Conservation (phyloP, 2,329 filamentous ascomycete genomes). For the Teratosphaeria zuluensis region DNA sequence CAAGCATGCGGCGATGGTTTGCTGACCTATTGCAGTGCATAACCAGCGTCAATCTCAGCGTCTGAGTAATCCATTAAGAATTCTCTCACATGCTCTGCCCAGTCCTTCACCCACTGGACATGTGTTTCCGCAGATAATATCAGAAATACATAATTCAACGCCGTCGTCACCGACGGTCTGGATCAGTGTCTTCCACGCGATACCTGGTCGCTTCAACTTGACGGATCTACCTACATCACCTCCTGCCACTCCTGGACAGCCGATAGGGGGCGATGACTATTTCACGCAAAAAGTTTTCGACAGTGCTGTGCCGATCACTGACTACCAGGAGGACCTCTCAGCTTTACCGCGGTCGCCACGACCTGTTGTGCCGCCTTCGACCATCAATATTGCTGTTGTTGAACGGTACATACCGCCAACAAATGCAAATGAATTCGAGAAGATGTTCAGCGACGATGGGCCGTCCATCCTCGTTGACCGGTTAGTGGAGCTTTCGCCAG, state of each 20-base stretch:
- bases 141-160: constrained; percentile 44
- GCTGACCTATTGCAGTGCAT: background rate
- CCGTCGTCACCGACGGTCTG: constrained; percentile 43
- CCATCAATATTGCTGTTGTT: constrained; percentile 51
- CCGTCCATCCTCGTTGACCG: constrained; percentile 52
- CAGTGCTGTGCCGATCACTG: constrained; percentile 49
- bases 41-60: constrained; percentile 22
- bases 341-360: constrained; percentile 43
- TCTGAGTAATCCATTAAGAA: constrained; percentile 37
- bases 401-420: constrained; percentile 58
- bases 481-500: constrained; percentile 47
- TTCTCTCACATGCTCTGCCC: constrained; percentile 52
- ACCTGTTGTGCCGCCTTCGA: constrained; percentile 50
- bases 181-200: constrained; percentile 56
- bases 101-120: constrained; percentile 37
- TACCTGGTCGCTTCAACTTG: constrained; percentile 52
- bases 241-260: constrained; percentile 46
- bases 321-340: constrained; percentile 46
- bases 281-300: constrained; percentile 54
- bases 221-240: constrained; percentile 54
- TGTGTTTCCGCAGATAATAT: constrained; percentile 46
- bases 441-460: constrained; percentile 46
- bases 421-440: constrained; percentile 47
- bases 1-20: background rate
- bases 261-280: constrained; percentile 47